Evolutionary conservation across 2,329 filamentous ascomycete species (phyloP), one percentile per base, ranked within the genome.

Genomic region (Neospermospora avenae): DNA sequence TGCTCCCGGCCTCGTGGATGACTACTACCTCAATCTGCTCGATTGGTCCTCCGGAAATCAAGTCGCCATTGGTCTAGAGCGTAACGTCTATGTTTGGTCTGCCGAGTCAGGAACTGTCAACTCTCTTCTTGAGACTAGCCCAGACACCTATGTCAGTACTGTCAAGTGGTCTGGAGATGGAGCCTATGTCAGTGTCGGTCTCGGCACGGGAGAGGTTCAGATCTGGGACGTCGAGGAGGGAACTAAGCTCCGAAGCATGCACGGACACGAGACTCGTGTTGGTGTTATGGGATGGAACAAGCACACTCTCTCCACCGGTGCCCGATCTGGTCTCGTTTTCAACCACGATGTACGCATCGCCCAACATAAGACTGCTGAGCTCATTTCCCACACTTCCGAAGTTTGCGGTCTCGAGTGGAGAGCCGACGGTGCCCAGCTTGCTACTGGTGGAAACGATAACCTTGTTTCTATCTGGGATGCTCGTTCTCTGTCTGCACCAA

Each of bases 241-340:
- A 63, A 88, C 87, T 72, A 98, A 98, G 84, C 88, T 99, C 61
- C 93, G 95, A 75, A 97, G 92, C 82, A 99, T 99, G 95, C 90
- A 92, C 74, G 95, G 95, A 62, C 95, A 99, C 74, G 93, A 98
- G 72, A 93, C 91, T 41, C 93, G 95, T 58, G 93, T 99, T 65
- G 91, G 93, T 73, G 93, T 96, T 66, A 97, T 98, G 93, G 91
- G 93, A 72, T 99, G 95, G 95, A 96, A 91, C 83, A 98, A 98
- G 84, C 95, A 98, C 78, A 86, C 96, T 60, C 84, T 99, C 55
- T 98, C 95, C 41, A 97, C 93, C 22, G 95, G 95, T 67, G 91
- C 95, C 59, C 90, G 95, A 73, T 96, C 90, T 67, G 95, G 95
- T 24, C 88, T 97, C 48, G 92, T 99, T 70, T 97, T 86, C 86